Evolutionary conservation across 2,329 filamentous ascomycete species (phyloP).

Genomic region (Pseudocercospora cruenta): DNA sequence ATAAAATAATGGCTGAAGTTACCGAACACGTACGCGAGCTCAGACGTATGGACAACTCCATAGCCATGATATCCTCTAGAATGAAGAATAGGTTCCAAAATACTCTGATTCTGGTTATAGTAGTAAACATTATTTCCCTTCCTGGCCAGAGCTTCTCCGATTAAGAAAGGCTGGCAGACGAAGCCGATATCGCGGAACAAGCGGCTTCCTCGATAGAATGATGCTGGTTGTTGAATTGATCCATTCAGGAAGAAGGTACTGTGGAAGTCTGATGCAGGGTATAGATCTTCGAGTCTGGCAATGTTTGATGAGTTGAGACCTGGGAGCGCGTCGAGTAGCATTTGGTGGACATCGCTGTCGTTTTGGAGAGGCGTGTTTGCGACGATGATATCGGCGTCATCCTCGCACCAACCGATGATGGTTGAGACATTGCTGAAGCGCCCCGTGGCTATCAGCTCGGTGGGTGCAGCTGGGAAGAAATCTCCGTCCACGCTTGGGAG

Average conservation of each 20-base stretch:
- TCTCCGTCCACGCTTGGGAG: constrained; percentile 55
- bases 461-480: constrained; percentile 49
- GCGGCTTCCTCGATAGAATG: constrained; percentile 56
- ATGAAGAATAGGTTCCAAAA: constrained; percentile 51
- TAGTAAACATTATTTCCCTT: constrained; percentile 51
- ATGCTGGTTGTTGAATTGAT: constrained; percentile 41
- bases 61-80: constrained; percentile 40
- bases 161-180: constrained; percentile 53
- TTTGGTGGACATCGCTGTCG: constrained; percentile 42
- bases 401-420: constrained; percentile 49
- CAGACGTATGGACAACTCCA: constrained; percentile 57
- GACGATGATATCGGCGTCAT: constrained; percentile 45
- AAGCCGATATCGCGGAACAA: constrained; percentile 59
- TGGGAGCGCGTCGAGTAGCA: constrained; percentile 33
- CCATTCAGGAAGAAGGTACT: constrained; percentile 40
- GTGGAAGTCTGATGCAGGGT: constrained; percentile 49
- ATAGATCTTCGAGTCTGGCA: constrained; percentile 37
- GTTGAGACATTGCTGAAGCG: constrained; percentile 45
- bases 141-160: constrained; percentile 45
- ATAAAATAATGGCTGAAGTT: constrained; percentile 47
- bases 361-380: not conserved
- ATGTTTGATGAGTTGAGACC: constrained; percentile 38
- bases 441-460: constrained; percentile 43
- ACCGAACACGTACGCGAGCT: constrained; percentile 58
- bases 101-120: constrained; percentile 59